phyloP scores from a whole-genome alignment of 805 yeast genomes.

The Yamadazyma insecticola region DNA sequence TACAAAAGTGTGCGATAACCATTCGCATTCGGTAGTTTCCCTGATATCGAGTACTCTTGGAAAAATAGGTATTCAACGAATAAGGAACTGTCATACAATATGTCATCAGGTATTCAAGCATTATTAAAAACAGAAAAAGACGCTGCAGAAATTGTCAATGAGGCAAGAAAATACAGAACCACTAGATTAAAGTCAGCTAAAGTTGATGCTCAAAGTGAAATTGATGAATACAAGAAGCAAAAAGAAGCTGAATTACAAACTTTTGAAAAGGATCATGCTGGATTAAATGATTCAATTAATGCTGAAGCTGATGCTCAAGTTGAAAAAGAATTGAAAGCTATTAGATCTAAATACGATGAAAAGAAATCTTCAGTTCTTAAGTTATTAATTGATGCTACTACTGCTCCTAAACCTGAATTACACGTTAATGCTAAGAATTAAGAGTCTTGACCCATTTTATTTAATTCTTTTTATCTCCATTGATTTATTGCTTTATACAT shows the following conservation, averaged over 20 bases:
- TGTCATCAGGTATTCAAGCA: constrained; percentile 59
- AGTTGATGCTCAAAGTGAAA: constrained; percentile 86
- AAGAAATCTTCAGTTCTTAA: constrained; percentile 68
- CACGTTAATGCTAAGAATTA: constrained; percentile 62
- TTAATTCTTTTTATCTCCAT: constrained; percentile 1
- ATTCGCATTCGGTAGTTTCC: no score
- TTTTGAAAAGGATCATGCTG: constrained; percentile 68
- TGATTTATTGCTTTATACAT: no score
- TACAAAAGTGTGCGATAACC: no score
- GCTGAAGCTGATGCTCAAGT: constrained; percentile 74
- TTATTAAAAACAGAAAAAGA: constrained; percentile 87
- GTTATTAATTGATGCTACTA: constrained; percentile 74
- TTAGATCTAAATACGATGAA: constrained; percentile 57
- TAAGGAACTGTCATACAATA: constrained; percentile 4
- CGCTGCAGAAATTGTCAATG: constrained; percentile 93
- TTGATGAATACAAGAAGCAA: constrained; percentile 75
- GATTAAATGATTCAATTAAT: constrained; percentile 72
- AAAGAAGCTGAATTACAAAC: constrained; percentile 79
- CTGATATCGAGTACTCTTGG: no score
- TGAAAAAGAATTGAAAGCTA: constrained; percentile 62
- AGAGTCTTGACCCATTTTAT: background rate
- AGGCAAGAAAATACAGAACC: constrained; percentile 88
- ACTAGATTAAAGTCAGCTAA: constrained; percentile 90
- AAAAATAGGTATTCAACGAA: no score
- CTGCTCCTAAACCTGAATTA: constrained; percentile 73